phyloP scores from a whole-genome alignment of 2,329 filamentous ascomycete species.

The Nemania diffusa region DNA sequence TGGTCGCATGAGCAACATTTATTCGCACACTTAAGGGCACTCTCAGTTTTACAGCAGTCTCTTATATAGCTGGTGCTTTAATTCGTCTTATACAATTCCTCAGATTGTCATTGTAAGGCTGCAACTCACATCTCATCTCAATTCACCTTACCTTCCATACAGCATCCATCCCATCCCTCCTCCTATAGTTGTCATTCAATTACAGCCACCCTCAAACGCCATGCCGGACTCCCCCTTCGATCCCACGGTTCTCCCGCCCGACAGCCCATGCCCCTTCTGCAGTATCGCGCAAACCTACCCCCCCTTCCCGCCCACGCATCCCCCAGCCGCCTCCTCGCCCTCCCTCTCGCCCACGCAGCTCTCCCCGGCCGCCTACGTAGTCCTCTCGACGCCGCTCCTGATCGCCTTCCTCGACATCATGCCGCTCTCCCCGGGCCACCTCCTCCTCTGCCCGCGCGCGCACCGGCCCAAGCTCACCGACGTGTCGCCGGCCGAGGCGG shows the following conservation, averaged over 20 bases:
- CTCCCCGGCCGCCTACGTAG: slow-evolving; percentile 65
- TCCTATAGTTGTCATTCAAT: too few relatives aligned
- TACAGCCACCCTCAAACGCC: background rate
- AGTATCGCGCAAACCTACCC: slow-evolving; percentile 63
- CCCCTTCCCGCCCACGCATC: slow-evolving; percentile 57
- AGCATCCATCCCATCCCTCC: too few relatives aligned
- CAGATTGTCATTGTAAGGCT: background rate
- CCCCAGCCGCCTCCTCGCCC: slow-evolving; percentile 53
- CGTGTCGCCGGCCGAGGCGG: slow-evolving; percentile 69
- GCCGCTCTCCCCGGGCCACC: slow-evolving; percentile 83
- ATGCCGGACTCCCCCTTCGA: slow-evolving; percentile 48
- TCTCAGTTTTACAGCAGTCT: background rate
- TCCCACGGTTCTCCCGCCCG: slow-evolving; percentile 48
- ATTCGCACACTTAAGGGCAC: background rate
- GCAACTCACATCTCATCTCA: background rate
- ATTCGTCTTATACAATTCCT: background rate
- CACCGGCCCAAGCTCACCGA: slow-evolving; percentile 84
- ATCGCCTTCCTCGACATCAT: slow-evolving; percentile 94
- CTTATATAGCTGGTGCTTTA: background rate
- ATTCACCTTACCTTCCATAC: background rate
- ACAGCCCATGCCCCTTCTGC: slow-evolving; percentile 69
- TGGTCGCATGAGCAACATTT: slow-evolving; percentile 6
- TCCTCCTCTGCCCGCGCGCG: slow-evolving; percentile 80
- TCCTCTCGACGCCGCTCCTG: slow-evolving; percentile 80
- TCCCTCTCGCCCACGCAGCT: slow-evolving; percentile 44